Evolutionary conservation across 2,329 filamentous ascomycete species (phyloP), one percentile per base, ranked within the genome.

Genomic region (Neurospora crassa): DNA sequence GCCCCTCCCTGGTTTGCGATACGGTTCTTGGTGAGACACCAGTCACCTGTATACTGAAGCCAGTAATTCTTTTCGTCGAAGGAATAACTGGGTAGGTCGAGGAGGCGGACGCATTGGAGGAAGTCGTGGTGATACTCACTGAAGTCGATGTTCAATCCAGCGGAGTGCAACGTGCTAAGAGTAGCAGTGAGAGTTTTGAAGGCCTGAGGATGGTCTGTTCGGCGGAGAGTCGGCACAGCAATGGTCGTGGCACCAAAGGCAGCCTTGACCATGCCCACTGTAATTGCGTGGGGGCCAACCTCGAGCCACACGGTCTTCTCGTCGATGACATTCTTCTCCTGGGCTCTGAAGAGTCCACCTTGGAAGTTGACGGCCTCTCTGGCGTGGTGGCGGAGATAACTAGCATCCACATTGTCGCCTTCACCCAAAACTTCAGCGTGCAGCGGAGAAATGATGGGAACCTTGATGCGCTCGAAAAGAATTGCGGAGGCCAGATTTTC

Each of bases 61-160:
- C 87, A 89, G 78, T 93, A 93, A 74, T 88, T 90, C 83, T 92
- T 92, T 76, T 88, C 83, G 76, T 94, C 89, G 81, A 91, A 94
- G 0, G 85, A 85, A 78, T 94, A 94, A 1, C 86, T 86, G 0
- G 92, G 92, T 0, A 94, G 81, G 6, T 87, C 82, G 6, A 92
- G 80, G 11, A 93, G 83, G 3, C 80, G 79, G 3, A 82, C 79
- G 14, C 78, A 80, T 0, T 75, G 70, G 24, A 77, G 76, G 73
- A 85, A 86, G 72, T 83, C 81, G 70, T 85, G 82, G 74, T 92
- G 88, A 77, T 87, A 92, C 79, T 93, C 91, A 72, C 89, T 87
- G 87, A 91, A 94, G 78, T 91, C 84, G 71, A 94, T 82, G 59
- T 85, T 82, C 8, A 92, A 81, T 47, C 91, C 91, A 11, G 84